Percentiles rank a stretch among this genome's conserved stretches.
Conservation (phyloP, 2,329 filamentous ascomycete genomes). For the Phyllachora maydis region DNA sequence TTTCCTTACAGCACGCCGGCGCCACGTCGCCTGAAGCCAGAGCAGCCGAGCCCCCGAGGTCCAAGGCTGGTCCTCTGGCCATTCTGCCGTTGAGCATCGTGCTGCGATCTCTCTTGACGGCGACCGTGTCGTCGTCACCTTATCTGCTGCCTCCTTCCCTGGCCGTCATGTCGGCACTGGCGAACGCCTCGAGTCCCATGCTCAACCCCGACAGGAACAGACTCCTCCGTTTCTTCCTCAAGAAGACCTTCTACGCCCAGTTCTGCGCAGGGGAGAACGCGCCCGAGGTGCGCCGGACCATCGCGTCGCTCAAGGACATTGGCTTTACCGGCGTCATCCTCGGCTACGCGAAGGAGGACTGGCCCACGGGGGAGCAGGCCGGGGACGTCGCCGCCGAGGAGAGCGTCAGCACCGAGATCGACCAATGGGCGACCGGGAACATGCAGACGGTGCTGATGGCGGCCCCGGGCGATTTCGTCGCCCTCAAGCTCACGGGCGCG, state of each 20-base stretch:
- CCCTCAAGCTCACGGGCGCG: conserved; percentile 61
- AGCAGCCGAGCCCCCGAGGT: no score
- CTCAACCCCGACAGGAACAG: conserved; percentile 61
- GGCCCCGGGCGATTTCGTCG: conserved; percentile 45
- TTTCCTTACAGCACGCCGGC: no score
- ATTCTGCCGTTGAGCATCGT: conserved; percentile 46
- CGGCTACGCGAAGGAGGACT: conserved; percentile 53
- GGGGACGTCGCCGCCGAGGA: conserved; percentile 20
- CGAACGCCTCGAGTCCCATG: conserved; percentile 43
- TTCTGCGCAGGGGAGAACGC: conserved; percentile 72
- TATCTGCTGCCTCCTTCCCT: conserved; percentile 51
- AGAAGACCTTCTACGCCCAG: conserved; percentile 73
- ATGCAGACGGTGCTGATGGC: conserved; percentile 55
- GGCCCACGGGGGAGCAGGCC: conserved; percentile 24
- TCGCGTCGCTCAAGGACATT: conserved; percentile 44
- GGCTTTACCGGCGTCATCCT: conserved; percentile 74
- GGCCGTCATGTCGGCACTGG: conserved; percentile 43
- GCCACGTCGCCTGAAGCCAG: no score
- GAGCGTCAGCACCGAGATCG: conserved; percentile 36
- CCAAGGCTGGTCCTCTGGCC: conserved; percentile 37
- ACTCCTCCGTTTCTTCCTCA: conserved; percentile 47
- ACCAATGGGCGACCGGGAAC: conserved; percentile 53
- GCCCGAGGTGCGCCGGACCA: conserved; percentile 44
- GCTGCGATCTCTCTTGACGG: conserved; percentile 48
- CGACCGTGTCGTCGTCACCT: conserved; percentile 47